A percentile compares a stretch with the other conserved stretches of the same genome.
These are phyloP conservation scores for Yarrowia osloensis DNA, from an alignment of 805 yeast species.

Conservation along the genomic window DNA sequence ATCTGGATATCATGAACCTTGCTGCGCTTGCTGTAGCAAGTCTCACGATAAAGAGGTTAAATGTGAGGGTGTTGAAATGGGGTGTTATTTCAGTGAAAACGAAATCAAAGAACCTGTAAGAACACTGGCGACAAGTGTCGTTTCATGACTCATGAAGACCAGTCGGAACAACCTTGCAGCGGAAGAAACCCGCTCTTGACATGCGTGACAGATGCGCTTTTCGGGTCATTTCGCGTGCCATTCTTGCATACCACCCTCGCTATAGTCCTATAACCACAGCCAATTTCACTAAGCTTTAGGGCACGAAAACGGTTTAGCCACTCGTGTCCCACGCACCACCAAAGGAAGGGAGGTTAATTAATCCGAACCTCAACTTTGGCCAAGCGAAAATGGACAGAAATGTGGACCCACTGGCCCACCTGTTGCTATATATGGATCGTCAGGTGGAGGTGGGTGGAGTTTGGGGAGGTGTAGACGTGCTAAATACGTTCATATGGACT, in stretches of 20 bases:
- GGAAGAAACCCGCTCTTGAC: not conserved
- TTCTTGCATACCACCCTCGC: not conserved
- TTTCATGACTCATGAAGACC: not conserved
- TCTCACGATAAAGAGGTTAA: slow-evolving; percentile 7
- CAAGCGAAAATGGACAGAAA: not conserved
- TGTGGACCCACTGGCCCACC: slow-evolving; percentile 19
- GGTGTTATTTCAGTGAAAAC: not conserved
- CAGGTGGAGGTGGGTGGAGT: not conserved
- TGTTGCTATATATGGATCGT: not conserved
- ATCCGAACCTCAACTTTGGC: not conserved
- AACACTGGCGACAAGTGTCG: no score
- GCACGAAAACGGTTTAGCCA: slow-evolving; percentile 1
- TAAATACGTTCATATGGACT: no score
- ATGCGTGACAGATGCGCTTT: not conserved
- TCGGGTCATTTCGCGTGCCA: slow-evolving; percentile 6
- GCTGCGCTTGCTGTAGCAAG: not conserved
- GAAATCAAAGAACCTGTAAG: no score
- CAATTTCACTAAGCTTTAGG: slow-evolving; percentile 1
- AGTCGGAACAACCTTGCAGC: not conserved
- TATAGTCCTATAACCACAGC: not conserved
- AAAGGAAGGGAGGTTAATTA: slow-evolving; percentile 9
- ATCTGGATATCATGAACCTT: not conserved
- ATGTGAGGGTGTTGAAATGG: not conserved
- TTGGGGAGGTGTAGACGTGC: not conserved
- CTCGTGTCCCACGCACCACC: not conserved